Percentiles rank a stretch among this genome's conserved stretches.
Conservation (phyloP, 2,329 filamentous ascomycete genomes). For the Aspergillus texensis region DNA sequence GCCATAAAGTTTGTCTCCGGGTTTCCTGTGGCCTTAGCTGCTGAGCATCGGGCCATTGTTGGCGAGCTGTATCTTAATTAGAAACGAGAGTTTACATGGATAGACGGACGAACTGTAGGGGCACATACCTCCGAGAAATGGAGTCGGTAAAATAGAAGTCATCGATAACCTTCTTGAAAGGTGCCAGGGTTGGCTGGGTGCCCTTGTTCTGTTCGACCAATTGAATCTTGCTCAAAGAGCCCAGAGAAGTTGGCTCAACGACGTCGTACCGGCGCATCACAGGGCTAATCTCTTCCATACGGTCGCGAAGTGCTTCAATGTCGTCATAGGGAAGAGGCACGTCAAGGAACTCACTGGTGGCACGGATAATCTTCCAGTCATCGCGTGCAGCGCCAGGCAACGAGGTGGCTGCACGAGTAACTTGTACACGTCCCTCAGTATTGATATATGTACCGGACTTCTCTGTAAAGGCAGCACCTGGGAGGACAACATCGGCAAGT, state of each 20-base stretch:
- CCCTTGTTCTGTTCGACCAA: slow-evolving; percentile 97
- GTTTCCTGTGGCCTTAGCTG: slow-evolving; percentile 82
- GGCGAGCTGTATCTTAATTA: slow-evolving; percentile 67
- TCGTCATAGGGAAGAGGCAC: slow-evolving; percentile 90
- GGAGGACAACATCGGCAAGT: slow-evolving; percentile 90
- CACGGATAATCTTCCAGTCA: slow-evolving; percentile 99
- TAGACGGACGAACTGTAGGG: background rate
- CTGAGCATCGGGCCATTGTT: slow-evolving; percentile 97
- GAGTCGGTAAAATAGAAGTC: slow-evolving; percentile 99
- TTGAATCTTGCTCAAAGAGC: slow-evolving; percentile 84
- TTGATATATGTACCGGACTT: slow-evolving; percentile 96
- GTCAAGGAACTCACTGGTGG: slow-evolving; percentile 86
- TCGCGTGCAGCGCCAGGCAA: slow-evolving; percentile 87
- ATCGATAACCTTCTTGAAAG: slow-evolving; percentile 83
- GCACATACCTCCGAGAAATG: slow-evolving; percentile 86
- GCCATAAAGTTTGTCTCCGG: slow-evolving; percentile 80
- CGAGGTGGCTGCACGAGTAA: slow-evolving; percentile 86
- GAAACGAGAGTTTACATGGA: slow-evolving; percentile 4
- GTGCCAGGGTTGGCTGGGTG: slow-evolving; percentile 67
- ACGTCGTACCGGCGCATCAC: slow-evolving; percentile 88
- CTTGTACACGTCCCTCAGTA: slow-evolving; percentile 94
- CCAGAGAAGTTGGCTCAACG: slow-evolving; percentile 77
- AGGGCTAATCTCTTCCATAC: slow-evolving; percentile 94
- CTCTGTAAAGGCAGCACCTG: slow-evolving; percentile 94
- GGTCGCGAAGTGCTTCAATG: slow-evolving; percentile 82